Evolutionary conservation across 2,329 filamentous ascomycete genomes (phyloP).

Genomic region (Phoma herbarum): DNA sequence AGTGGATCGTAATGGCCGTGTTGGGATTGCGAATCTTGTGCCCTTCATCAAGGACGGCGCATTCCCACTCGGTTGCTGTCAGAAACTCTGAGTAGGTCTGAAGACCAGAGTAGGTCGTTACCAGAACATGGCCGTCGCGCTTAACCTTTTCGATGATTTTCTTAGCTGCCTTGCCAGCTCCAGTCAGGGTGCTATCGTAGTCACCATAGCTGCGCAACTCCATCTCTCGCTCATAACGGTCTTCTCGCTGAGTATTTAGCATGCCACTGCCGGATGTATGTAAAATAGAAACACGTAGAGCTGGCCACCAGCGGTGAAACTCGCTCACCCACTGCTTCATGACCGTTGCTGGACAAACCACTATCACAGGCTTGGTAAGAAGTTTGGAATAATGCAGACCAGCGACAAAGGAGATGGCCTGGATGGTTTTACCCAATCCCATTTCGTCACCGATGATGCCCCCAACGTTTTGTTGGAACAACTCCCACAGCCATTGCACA

Average conservation of each 20-base stretch:
- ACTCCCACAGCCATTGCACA: conserved; percentile 93
- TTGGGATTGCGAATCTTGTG: conserved; percentile 99
- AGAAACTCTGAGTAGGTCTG: conserved; percentile 88
- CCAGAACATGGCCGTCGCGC: conserved; percentile 86
- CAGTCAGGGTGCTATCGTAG: conserved; percentile 54
- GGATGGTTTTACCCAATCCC: conserved; percentile 95
- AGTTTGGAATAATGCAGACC: conserved; percentile 91
- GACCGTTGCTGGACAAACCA: conserved; percentile 93
- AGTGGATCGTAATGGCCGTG: conserved; percentile 91
- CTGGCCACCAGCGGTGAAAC: conserved; percentile 99
- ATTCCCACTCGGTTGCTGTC: conserved; percentile 87
- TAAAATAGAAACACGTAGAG: conserved; percentile 92
- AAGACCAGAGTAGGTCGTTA: conserved; percentile 96
- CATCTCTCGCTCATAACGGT: conserved; percentile 69
- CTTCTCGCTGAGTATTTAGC: conserved; percentile 75
- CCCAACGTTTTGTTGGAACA: conserved; percentile 88
- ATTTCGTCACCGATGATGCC: conserved; percentile 98
- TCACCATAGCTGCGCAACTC: conserved; percentile 60
- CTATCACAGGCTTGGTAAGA: conserved; percentile 82
- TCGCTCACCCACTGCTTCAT: conserved; percentile 98
- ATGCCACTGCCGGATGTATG: conserved; percentile 97
- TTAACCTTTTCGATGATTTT: conserved; percentile 84
- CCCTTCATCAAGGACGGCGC: conserved; percentile 93
- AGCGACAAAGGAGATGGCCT: conserved; percentile 83
- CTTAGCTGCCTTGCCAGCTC: conserved; percentile 74